A percentile compares a stretch with the other conserved stretches of the same genome.
phyloP scores from a whole-genome alignment of 2,329 filamentous ascomycete genomes.

The Verticillium alfalfae region DNA sequence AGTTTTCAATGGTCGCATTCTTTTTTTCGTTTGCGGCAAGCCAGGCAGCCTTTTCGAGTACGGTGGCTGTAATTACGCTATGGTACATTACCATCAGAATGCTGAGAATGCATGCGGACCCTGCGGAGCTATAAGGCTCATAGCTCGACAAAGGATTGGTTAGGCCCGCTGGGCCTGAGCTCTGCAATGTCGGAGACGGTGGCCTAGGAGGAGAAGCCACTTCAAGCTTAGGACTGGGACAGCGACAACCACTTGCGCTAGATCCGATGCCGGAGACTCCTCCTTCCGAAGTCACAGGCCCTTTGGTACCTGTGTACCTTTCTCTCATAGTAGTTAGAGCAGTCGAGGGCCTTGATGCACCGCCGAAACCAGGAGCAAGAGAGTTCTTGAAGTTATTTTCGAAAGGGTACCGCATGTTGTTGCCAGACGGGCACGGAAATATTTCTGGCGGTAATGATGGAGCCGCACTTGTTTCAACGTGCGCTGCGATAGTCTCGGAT shows the following conservation, averaged over 20 bases:
- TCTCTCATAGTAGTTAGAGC: not conserved
- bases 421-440: not conserved
- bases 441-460: not conserved
- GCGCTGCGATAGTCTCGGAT: not conserved
- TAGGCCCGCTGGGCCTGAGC: not conserved
- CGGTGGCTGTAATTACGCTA: conserved; percentile 88
- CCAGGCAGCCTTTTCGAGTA: conserved; percentile 93
- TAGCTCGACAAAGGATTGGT: not conserved
- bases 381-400: not conserved
- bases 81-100: conserved; percentile 36
- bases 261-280: not conserved
- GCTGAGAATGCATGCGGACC: not conserved
- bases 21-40: conserved; percentile 88
- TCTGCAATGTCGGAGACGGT: not conserved
- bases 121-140: not conserved
- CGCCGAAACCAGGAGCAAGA: not conserved
- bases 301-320: not conserved
- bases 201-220: not conserved
- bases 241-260: not conserved
- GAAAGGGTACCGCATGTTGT: not conserved
- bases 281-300: not conserved
- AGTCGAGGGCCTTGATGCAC: not conserved
- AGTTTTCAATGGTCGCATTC: conserved; percentile 78
- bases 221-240: not conserved
- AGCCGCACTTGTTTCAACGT: no score